phyloP scores from a whole-genome alignment of 2,329 filamentous ascomycete species.

The Orbilia javanica region DNA sequence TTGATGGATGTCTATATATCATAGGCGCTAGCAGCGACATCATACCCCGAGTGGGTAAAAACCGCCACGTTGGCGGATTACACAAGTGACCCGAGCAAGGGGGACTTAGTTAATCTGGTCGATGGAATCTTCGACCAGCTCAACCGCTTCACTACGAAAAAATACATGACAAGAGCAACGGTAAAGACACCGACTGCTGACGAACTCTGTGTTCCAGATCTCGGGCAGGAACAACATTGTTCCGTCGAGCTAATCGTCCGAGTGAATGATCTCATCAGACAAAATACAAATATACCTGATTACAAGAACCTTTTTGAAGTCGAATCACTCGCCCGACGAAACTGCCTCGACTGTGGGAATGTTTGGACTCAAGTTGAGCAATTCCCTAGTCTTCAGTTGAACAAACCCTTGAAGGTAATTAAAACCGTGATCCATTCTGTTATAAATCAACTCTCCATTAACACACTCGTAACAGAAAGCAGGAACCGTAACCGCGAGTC shows the following conservation, averaged over 20 bases:
- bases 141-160: constrained; percentile 7
- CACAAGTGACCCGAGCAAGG: neutral
- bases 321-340: neutral
- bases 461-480: neutral
- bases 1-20: neutral
- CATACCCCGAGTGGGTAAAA: constrained; percentile 19
- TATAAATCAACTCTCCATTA: neutral
- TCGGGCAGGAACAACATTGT: constrained; percentile 8
- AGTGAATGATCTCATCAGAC: neutral
- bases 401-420: constrained; percentile 11
- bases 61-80: neutral
- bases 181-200: neutral
- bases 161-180: neutral
- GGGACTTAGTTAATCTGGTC: neutral
- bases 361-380: neutral
- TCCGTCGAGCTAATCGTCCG: constrained; percentile 29
- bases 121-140: constrained; percentile 12
- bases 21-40: constrained; percentile 36
- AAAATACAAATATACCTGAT: neutral
- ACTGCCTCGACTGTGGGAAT: constrained; percentile 37
- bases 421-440: neutral
- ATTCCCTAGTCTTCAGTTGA: neutral
- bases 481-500: neutral
- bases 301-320: neutral
- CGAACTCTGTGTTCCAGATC: constrained; percentile 3